Conservation (phyloP, 1,284 basidiomycete genomes). For the Schizophyllum amplum region DNA sequence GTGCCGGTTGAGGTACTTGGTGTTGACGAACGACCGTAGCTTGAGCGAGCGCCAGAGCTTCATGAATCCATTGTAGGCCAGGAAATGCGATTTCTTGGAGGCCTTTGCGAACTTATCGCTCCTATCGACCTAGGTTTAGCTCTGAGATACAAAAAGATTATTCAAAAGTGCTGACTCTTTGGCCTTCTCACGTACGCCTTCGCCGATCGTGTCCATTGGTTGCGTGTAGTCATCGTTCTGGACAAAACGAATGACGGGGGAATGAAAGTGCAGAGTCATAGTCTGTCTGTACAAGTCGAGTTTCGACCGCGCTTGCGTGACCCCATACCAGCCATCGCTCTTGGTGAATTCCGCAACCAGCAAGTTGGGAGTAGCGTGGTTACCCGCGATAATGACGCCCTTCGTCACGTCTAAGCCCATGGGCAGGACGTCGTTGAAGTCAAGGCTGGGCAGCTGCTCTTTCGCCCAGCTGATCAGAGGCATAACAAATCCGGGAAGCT, state of each 20-base stretch:
- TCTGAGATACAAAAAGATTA: not conserved
- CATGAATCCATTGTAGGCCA: conserved; percentile 39
- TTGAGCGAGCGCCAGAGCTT: conserved; percentile 49
- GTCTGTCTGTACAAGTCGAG: conserved; percentile 78
- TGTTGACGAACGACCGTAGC: conserved; percentile 17
- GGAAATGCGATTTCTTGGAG: conserved; percentile 22
- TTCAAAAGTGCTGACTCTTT: conserved; percentile 34
- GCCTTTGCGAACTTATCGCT: conserved; percentile 20
- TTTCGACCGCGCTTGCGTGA: conserved; percentile 71
- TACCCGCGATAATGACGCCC: conserved; percentile 77
- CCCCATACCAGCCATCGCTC: conserved; percentile 71
- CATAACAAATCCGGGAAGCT: conserved; percentile 38
- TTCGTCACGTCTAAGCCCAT: conserved; percentile 67
- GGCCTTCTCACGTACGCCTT: conserved; percentile 51
- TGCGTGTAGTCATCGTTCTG: conserved; percentile 73
- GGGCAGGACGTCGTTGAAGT: conserved; percentile 75
- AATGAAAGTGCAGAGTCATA: conserved; percentile 61
- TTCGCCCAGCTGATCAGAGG: conserved; percentile 36
- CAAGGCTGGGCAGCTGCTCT: conserved; percentile 57
- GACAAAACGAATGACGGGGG: conserved; percentile 57
- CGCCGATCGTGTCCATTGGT: conserved; percentile 59
- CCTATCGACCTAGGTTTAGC: not conserved
- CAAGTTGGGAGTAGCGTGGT: conserved; percentile 74
- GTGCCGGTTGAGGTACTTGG: conserved; percentile 12
- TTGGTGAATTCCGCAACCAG: conserved; percentile 72